Base-by-base conservation (phyloP, 164 flowering plant species). In the Cinnamomum micranthum region DNA sequence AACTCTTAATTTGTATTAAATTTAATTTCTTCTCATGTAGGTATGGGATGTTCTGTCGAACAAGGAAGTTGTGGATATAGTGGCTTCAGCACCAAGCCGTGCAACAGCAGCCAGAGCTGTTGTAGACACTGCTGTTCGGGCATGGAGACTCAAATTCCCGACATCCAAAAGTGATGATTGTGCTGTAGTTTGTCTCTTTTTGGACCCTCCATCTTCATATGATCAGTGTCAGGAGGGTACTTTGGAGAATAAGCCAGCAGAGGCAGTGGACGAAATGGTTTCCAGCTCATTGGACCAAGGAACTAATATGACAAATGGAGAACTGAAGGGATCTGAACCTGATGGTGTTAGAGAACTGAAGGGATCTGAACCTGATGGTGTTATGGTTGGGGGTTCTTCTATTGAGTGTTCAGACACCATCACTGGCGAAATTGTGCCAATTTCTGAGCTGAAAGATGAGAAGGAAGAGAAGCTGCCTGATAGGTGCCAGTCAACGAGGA, bases 1-100 rank as follows among this genome's bases (percentile, higher is more conserved):
- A 41, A 41, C 47, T 6, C 47, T 41, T 41, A 41, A 41, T 41
- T 41, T 41, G 47, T 6, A 41, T 41, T 7, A 41, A 7, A 41
- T 41, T 41, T 7, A 41, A 41, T 17, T 28, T 19, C n/a, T n/a
- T 58, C 23, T 23, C 17, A 72, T 72, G 52, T 81, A 91, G 96
- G 87, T 92, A 11, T 92, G 94, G 97, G 97, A 92, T 79, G 97
- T 90, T 73, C 86, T 92, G 14, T 87, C 97, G 58, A 92, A 92
- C 77, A 88, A 90, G 79, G 94, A 92, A 85, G 94, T 87, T 31
- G 87, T 90, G 19, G 92, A 92, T 66, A 81, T 92, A 68, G 90
- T 92, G 74, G 88, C 91, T 69, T 87, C 92, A 35, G 94, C 97
- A 55, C 94, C 97, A 22, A 78, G 88, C 71, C 88, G 80, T 27